phyloP scores from a whole-genome alignment of 768 basidiomycete species.

The Boletus tylopilopsis region DNA sequence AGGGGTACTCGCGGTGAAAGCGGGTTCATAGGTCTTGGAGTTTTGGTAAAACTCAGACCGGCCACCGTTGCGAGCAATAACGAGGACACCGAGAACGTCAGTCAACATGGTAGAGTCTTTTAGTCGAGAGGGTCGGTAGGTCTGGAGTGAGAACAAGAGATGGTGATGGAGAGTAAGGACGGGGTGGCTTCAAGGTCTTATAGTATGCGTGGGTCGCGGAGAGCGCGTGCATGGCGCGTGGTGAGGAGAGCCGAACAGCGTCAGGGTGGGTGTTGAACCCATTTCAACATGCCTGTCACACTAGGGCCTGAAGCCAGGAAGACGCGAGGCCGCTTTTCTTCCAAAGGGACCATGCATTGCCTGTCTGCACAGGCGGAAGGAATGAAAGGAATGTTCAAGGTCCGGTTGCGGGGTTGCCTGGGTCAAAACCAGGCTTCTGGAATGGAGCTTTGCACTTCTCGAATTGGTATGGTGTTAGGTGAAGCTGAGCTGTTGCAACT shows the following conservation, averaged over 20 bases:
- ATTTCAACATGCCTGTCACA: conserved; percentile 22
- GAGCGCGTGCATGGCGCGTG: conserved; percentile 29
- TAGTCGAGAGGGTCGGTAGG: conserved; percentile 13
- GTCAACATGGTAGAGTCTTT: conserved; percentile 24
- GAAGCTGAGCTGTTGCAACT: conserved; percentile 2
- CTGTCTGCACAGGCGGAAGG: conserved; percentile 27
- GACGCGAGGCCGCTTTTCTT: conserved; percentile 33
- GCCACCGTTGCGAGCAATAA: conserved; percentile 79
- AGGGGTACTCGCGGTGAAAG: conserved; percentile 67
- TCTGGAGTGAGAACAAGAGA: conserved; percentile 16
- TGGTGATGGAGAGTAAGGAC: conserved; percentile 14
- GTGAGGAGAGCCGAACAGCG: conserved; percentile 21
- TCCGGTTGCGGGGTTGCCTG: conserved; percentile 16
- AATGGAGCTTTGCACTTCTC: conserved; percentile 8
- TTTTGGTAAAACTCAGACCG: conserved; percentile 67
- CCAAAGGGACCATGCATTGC: conserved; percentile 24
- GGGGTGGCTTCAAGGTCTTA: conserved; percentile 17
- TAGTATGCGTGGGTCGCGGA: conserved; percentile 20
- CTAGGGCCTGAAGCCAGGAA: conserved; percentile 25
- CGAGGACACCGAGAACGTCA: conserved; percentile 71
- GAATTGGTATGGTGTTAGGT: not conserved
- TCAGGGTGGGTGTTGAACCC: conserved; percentile 24
- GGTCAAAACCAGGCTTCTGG: conserved; percentile 12
- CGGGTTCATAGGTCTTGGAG: conserved; percentile 60
- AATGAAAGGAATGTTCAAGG: conserved; percentile 26